These are phyloP conservation scores for Penicillium janthinellum DNA, from an alignment of 2,329 filamentous ascomycete genomes.

Conservation along the genomic window DNA sequence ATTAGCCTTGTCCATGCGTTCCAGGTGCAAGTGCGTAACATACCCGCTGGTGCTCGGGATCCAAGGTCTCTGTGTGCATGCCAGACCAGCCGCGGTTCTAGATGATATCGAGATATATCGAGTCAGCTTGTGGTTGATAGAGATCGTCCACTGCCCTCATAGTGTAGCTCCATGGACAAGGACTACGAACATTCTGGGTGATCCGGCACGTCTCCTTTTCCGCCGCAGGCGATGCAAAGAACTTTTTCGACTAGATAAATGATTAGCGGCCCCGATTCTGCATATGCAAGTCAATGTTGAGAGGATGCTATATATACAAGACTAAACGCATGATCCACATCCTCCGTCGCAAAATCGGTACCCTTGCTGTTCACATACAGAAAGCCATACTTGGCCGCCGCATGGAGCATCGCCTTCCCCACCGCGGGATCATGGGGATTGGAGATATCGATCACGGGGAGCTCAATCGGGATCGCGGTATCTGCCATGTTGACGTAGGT, in stretches of 20 bases:
- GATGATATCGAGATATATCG: neutral
- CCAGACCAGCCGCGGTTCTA: constrained; percentile 86
- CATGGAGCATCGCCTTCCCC: constrained; percentile 69
- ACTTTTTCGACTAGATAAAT: constrained; percentile 61
- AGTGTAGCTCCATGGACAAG: neutral
- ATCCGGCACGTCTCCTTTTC: constrained; percentile 78
- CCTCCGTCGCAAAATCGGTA: constrained; percentile 64
- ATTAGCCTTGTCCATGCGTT: constrained; percentile 14
- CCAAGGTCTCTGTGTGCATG: constrained; percentile 85
- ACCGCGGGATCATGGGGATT: constrained; percentile 61
- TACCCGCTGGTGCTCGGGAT: constrained; percentile 79
- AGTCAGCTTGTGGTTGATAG: constrained; percentile 1
- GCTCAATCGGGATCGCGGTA: constrained; percentile 44
- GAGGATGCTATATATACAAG: constrained; percentile 56
- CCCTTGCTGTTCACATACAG: constrained; percentile 81
- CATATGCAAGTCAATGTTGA: neutral
- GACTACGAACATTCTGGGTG: constrained; percentile 55
- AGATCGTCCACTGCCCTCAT: neutral
- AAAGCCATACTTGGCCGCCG: constrained; percentile 82
- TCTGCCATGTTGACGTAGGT: constrained; percentile 27
- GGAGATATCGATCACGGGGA: constrained; percentile 83
- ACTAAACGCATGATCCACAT: constrained; percentile 72
- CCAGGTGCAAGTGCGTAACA: constrained; percentile 20
- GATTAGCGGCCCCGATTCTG: constrained; percentile 3
- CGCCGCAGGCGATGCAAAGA: constrained; percentile 70